Evolutionary conservation across 176 grass and related monocot species (phyloP), one percentile per base, ranked within the genome.

Genomic region (Avena atlantica): DNA sequence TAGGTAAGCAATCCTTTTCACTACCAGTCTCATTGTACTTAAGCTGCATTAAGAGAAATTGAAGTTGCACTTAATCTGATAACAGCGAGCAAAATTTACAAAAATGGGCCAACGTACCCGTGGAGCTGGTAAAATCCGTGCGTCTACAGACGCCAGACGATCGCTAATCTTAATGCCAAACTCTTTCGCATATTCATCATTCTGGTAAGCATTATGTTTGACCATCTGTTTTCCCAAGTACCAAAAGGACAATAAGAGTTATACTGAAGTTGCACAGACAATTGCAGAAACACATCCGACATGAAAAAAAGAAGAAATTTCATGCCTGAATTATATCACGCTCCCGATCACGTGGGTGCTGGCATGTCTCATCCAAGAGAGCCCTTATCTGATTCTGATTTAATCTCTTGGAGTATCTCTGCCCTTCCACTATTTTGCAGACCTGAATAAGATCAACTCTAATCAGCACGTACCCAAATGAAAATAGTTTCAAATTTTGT

Each of bases 361-460:
- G 96, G 48, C 96, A 98, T 20, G 96, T 98, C 64, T 92, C 91
- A 77, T 84, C 89, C 86, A 98, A 89, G 78, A 98, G 90, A 58
- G 90, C 85, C 86, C 86, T 98, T 86, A 98, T 98, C 88, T 98
- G 96, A 51, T 65, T 91, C 81, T 95, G 88, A 78, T 95, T 98
- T 63, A 98, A n/a, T 87, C 91, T 89, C 82, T 94, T 98, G 15
- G 96, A 95, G 85, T 94, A 98, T 52, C 96, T 91, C 78, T 98
- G 96, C 42, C 96, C 93, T 47, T 98, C 96, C 48, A 98, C 96
- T 88, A 98, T 98, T 87, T 95, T 98, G 74, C 96, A 98, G 27
- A 98, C 96, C 96, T 78, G 76, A 23, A 59, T 12, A 59, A 78
- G 31, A 5, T 59, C 53, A 13, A 58, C 29, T n/a, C 19, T 14